A percentile compares a stretch with the other conserved stretches of the same genome.
Evolutionary conservation across 176 grass and related monocot species (phyloP).

Genomic region (Melocanna baccifera): DNA sequence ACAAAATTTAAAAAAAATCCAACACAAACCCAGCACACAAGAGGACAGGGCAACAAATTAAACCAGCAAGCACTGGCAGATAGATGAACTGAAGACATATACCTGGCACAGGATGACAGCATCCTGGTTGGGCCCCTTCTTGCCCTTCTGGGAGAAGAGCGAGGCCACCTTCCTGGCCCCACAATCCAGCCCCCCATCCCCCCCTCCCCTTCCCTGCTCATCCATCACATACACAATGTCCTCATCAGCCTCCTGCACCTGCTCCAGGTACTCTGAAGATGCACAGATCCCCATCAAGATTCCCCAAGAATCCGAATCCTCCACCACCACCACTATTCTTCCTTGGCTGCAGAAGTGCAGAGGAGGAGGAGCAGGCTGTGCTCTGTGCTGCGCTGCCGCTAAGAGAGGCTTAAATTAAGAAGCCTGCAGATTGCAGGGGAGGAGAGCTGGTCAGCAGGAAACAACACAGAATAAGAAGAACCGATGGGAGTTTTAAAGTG

Average conservation of each 20-base stretch:
- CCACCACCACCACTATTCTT: neutral
- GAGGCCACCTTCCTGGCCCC: conserved; percentile 60
- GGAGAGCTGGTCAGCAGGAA: neutral
- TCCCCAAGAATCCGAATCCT: neutral
- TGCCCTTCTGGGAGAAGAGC: conserved; percentile 81
- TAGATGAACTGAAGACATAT: neutral
- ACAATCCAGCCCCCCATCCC: neutral
- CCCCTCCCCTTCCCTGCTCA: conserved; percentile 1
- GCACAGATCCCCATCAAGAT: conserved; percentile 65
- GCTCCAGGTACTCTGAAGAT: conserved; percentile 44
- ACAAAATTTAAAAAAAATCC: neutral
- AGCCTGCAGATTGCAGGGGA: too few relatives aligned
- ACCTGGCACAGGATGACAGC: conserved; percentile 91
- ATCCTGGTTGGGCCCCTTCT: conserved; percentile 97
- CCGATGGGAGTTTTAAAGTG: conserved; percentile 9
- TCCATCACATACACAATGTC: conserved; percentile 70
- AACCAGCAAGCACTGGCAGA: neutral
- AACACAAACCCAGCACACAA: neutral
- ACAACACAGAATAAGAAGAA: neutral
- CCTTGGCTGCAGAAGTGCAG: neutral
- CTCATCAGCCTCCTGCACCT: conserved; percentile 54
- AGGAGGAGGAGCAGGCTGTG: neutral
- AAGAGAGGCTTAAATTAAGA: neutral
- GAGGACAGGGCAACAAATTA: neutral
- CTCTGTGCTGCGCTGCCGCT: neutral